These are phyloP conservation scores for Hebeloma cylindrosporum DNA, from an alignment of 768 basidiomycete species.

Conservation along the genomic window DNA sequence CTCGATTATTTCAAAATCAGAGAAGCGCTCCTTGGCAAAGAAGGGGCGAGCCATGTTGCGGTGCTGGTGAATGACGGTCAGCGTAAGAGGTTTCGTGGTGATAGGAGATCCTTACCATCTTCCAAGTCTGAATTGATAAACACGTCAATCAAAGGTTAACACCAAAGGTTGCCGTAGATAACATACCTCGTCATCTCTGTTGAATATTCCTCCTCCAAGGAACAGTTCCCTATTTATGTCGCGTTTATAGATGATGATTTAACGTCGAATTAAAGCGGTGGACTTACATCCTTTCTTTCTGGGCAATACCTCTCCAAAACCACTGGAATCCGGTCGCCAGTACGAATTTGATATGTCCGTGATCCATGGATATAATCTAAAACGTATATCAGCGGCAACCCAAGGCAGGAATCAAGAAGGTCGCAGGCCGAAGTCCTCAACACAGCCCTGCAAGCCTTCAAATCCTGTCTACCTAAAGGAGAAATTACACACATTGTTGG, in stretches of 20 bases:
- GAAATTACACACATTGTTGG: conserved; percentile 54
- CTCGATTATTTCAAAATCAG: conserved; percentile 71
- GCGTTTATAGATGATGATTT: neutral
- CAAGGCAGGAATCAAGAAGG: conserved; percentile 5
- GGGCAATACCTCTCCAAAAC: conserved; percentile 65
- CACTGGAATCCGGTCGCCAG: conserved; percentile 63
- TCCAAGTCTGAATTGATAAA: conserved; percentile 53
- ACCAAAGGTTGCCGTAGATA: neutral
- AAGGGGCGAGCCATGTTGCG: conserved; percentile 69
- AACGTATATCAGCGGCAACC: conserved; percentile 10
- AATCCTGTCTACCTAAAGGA: conserved; percentile 5
- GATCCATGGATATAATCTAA: conserved; percentile 75
- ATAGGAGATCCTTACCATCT: conserved; percentile 45
- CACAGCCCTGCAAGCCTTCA: conserved; percentile 7
- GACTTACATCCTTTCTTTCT: conserved; percentile 66
- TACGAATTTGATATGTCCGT: conserved; percentile 64
- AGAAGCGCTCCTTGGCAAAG: conserved; percentile 69
- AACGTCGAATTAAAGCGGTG: neutral
- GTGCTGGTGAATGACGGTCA: conserved; percentile 42
- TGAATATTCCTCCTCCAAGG: conserved; percentile 77
- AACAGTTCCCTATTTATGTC: conserved; percentile 52
- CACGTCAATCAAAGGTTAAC: neutral
- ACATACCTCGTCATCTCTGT: conserved; percentile 68
- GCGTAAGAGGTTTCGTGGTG: neutral
- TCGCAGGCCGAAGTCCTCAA: neutral